Conservation (phyloP, 2,329 filamentous ascomycete species). For the Periglandula ipomoeae region DNA sequence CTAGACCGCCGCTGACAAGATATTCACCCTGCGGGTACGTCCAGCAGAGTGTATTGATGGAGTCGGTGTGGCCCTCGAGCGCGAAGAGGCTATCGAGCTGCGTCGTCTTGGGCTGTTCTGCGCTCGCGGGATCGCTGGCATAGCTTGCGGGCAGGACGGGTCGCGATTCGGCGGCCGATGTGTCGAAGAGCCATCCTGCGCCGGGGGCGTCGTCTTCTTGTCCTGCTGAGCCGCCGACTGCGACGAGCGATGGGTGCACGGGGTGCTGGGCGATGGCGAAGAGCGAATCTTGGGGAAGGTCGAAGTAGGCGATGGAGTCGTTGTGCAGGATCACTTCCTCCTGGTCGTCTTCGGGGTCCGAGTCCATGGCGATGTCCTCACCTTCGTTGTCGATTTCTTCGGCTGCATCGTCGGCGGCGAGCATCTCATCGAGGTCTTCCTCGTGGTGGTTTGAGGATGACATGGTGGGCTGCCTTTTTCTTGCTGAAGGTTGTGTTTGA, state of each 20-base stretch:
- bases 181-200: slow-evolving; percentile 78
- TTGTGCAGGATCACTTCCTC: slow-evolving; percentile 75
- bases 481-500: not conserved
- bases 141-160: slow-evolving; percentile 72
- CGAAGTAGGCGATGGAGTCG: slow-evolving; percentile 89
- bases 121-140: slow-evolving; percentile 50
- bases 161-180: slow-evolving; percentile 49
- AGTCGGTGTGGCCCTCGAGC: slow-evolving; percentile 86
- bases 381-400: slow-evolving; percentile 46
- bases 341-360: slow-evolving; percentile 55
- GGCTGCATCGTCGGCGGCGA: slow-evolving; percentile 11
- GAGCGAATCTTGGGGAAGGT: slow-evolving; percentile 80
- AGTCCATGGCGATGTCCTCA: slow-evolving; percentile 75
- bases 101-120: slow-evolving; percentile 41
- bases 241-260: slow-evolving; percentile 63
- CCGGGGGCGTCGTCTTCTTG: slow-evolving; percentile 55
- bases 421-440: slow-evolving; percentile 15
- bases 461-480: slow-evolving; percentile 15
- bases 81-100: slow-evolving; percentile 58
- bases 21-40: slow-evolving; percentile 77
- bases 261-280: slow-evolving; percentile 95
- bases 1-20: slow-evolving; percentile 77
- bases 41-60: slow-evolving; percentile 78
- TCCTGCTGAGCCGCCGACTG: slow-evolving; percentile 70
- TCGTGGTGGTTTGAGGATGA: slow-evolving; percentile 18